Evolutionary conservation across 108 stramenopile species (phyloP).

Genomic region (Nitzschia sp.): DNA sequence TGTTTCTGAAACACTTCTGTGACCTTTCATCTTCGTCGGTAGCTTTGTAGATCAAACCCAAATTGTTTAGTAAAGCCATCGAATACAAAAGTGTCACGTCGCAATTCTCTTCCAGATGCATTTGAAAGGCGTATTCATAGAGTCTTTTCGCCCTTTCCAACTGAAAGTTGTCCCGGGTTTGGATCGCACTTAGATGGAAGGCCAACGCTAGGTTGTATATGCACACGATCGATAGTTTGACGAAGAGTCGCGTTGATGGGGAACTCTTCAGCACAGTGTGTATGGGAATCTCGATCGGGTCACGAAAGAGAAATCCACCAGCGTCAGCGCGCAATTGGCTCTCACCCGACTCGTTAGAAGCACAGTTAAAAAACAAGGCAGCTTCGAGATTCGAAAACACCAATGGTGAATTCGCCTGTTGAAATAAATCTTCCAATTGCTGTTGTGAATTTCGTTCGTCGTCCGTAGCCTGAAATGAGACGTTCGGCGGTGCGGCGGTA

Average conservation of each 20-base stretch:
- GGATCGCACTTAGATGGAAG: slow-evolving; percentile 12
- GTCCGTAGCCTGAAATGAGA: background rate
- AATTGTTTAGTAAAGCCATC: slow-evolving; percentile 26
- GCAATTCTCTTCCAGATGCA: slow-evolving; percentile 29
- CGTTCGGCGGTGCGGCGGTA: too few species aligned
- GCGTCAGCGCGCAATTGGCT: slow-evolving; percentile 11
- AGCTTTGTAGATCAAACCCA: slow-evolving; percentile 19
- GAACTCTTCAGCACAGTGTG: background rate
- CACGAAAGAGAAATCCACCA: slow-evolving; percentile 18
- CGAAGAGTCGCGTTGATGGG: too few species aligned
- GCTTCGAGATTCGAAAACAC: background rate
- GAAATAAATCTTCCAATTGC: background rate
- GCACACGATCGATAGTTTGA: slow-evolving; percentile 12
- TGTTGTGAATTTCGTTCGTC: background rate
- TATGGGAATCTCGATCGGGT: slow-evolving; percentile 28
- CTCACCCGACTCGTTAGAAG: slow-evolving; percentile 22
- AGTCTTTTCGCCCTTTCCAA: slow-evolving; percentile 13
- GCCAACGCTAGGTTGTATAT: slow-evolving; percentile 29
- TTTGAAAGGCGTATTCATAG: slow-evolving; percentile 24
- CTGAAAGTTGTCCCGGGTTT: background rate
- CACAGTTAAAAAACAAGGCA: background rate
- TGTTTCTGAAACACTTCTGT: slow-evolving; percentile 19
- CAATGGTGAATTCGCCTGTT: background rate
- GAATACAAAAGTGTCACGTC: slow-evolving; percentile 22
- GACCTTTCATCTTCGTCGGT: slow-evolving; percentile 13